Evolutionary conservation across 306 rosid genomes (phyloP), one percentile per base, ranked within the genome.

Genomic region (Boehmeria nivea): DNA sequence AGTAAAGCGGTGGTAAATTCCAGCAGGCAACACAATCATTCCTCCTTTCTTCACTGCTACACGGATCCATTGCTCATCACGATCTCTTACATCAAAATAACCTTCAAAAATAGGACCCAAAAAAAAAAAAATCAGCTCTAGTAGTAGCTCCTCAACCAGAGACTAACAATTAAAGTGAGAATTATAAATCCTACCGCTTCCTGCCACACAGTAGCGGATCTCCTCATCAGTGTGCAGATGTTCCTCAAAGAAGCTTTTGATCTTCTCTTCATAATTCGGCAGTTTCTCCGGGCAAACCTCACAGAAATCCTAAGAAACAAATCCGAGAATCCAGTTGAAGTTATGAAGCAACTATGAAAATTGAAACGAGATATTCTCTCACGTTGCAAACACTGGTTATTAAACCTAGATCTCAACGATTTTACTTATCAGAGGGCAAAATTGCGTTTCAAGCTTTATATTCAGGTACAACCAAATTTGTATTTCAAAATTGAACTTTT

Each of bases 161-260:
- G 21, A 49, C 7, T 19, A 42, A 20, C 55, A 59, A 70, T n/a
- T n/a, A 44, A 57, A 48, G 42, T 58, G 57, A 44, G 60, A 20
- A 47, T 8, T 36, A 51, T 20, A 54, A 64, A 27, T 31, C 72
- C 63, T 54, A 93, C 99, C 99, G 72, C 96, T 93, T 72, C 99
- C 99, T 43, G 85, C 94, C 54, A 76, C 94, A 72, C 68, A 31
- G 15, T 81, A 93, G 60, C 99, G 90, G 70, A 93, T 93, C 84
- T 93, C 96, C 83, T 93, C 99, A 40, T 93, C 99, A 7, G 86
- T 85, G 76, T 93, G 96, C 65, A 93, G 90, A 61, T 93, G 99
- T 64, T 93, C 99, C 64, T 85, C 96, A 45, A 77, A 93, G 43
- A 93, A 93, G 66, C 6, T 81, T 59, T 85, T 93, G 65, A 93